Percentiles rank a stretch among this genome's conserved stretches.
Conservation (phyloP, 2,329 filamentous ascomycete genomes). For the Arthrobotrys entomopaga region DNA sequence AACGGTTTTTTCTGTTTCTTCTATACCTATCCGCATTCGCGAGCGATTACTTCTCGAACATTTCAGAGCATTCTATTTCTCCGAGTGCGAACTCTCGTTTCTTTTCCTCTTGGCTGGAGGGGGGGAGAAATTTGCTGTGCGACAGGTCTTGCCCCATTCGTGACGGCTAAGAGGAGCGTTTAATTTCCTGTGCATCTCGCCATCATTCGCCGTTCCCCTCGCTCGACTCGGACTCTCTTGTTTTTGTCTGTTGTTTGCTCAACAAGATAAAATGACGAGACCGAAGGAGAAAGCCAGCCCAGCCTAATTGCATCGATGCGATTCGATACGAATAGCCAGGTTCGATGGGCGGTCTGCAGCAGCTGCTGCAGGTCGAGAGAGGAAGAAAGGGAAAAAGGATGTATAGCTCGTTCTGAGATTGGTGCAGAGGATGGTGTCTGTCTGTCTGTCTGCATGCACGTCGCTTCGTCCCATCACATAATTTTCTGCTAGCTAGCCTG, state of each 20-base stretch:
- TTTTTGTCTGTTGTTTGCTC: slow-evolving; percentile 49
- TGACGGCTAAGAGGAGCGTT: slow-evolving; percentile 10
- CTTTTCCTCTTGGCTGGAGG: slow-evolving; percentile 8
- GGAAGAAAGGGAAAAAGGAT: slow-evolving; percentile 13
- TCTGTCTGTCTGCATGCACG: slow-evolving; percentile 42
- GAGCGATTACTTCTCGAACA: slow-evolving; percentile 9
- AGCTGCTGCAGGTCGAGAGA: neutral
- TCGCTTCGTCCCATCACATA: slow-evolving; percentile 55
- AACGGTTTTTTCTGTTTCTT: neutral
- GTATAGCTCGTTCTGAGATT: slow-evolving; percentile 27
- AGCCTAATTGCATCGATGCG: slow-evolving; percentile 28
- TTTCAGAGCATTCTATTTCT: slow-evolving; percentile 11
- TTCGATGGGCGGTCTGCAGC: too few species aligned
- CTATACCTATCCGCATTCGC: neutral
- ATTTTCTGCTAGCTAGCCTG: slow-evolving; percentile 19
- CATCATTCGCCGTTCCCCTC: neutral
- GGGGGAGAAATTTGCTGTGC: slow-evolving; percentile 22
- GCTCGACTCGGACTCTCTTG: slow-evolving; percentile 7
- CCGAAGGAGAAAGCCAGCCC: slow-evolving; percentile 15
- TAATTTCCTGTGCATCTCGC: slow-evolving; percentile 44
- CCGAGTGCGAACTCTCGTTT: neutral
- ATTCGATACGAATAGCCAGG: slow-evolving; percentile 4
- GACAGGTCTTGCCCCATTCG: slow-evolving; percentile 41
- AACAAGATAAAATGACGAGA: neutral
- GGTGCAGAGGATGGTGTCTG: too few species aligned